These are phyloP conservation scores for Xylariaceae sp. DNA, from an alignment of 2,329 filamentous ascomycete species.

Conservation along the genomic window DNA sequence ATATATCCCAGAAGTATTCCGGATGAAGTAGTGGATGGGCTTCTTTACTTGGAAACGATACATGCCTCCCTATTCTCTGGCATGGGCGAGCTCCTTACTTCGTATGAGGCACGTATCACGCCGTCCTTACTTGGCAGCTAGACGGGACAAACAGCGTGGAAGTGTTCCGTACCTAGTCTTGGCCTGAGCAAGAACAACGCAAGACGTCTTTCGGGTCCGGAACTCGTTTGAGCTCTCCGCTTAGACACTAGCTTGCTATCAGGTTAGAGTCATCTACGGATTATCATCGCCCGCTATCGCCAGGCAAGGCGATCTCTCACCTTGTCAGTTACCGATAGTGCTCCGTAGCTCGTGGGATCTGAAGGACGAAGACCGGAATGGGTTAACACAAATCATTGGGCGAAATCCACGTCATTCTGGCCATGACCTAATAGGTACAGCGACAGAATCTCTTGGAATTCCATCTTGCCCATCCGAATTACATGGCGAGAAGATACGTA, in stretches of 20 bases:
- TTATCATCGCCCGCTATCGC: neutral
- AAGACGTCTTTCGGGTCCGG: neutral
- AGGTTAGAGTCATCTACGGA: too few species aligned
- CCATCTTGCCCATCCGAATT: neutral
- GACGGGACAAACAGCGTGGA: too few species aligned
- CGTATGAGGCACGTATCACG: too few species aligned
- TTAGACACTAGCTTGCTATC: neutral
- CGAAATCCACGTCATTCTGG: slow-evolving; percentile 12
- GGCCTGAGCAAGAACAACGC: too few species aligned
- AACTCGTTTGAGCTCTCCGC: neutral
- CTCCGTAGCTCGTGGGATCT: neutral
- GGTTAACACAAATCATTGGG: slow-evolving; percentile 5
- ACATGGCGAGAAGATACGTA: neutral
- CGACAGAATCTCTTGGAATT: neutral
- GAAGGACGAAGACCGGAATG: neutral
- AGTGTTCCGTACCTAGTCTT: too few species aligned
- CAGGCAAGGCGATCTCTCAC: neutral
- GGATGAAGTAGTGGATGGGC: too few species aligned
- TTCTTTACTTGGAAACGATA: too few species aligned
- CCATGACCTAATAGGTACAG: neutral
- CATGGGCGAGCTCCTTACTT: too few species aligned
- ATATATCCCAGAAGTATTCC: too few species aligned
- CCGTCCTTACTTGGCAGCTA: too few species aligned
- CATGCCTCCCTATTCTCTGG: too few species aligned
- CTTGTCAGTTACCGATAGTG: neutral